Base-by-base conservation (phyloP, 176 grass and related monocot genomes). In the Carex littledalei region DNA sequence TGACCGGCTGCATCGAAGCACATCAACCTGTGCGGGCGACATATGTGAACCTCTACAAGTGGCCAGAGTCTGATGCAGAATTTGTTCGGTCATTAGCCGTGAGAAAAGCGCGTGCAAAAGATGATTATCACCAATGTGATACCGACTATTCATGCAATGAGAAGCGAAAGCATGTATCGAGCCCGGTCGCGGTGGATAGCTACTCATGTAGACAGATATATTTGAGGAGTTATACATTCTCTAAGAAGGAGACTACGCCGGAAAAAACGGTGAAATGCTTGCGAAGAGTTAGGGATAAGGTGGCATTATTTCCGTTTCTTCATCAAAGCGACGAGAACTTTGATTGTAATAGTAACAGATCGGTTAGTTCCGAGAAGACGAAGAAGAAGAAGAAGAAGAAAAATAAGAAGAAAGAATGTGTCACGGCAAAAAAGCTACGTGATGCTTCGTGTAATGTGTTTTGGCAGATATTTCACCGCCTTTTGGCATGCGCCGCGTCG, bases 181-280 rank as follows among this genome's bases (percentile, higher is more conserved):
- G 86, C 73, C 90, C 92, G 14, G 10, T 55, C n/a, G 93, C 95
- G 29, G 96, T 99, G 81, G 96, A 99, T 73, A 92, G 93, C 87
- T 99, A 92, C 90, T 99, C 93, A 56, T 99, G 96, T 77, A 84
- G 96, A 66, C 96, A 99, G 88, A 90, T 95, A 78, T 99, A 95
- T 65, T 90, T 99, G 37, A 88, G 96, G 59, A 99, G 96, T 81
- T 99, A 99, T 90, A 99, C 91, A 34, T 99, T 99, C 87, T 95
- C 96, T 61, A 99, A 84, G 87, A 72, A 94, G 90, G 96, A 99
- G 87, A 94, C 63, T 18, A 85, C 95, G 18, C 96, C 93, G 0
- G 88, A 99, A 85, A 92, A 92, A 86, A 99, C 93, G 31, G 90
- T 92, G 60, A 86, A 90, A 9, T 95, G 88, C 81, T 77, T 99